phyloP scores from a whole-genome alignment of 257 asterid genomes.

The Nicotiana otophora region DNA sequence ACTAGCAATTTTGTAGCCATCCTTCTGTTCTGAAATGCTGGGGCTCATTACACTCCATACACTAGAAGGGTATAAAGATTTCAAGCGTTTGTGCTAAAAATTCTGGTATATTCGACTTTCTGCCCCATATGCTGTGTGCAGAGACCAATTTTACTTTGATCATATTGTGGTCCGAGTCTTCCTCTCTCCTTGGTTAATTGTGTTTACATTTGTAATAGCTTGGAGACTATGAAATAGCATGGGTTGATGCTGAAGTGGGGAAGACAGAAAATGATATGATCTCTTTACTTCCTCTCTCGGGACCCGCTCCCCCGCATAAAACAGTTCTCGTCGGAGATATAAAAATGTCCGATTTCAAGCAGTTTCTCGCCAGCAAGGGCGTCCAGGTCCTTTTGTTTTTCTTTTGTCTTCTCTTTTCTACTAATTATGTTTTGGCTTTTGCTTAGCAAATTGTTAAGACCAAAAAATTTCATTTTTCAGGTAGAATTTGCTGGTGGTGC shows the following conservation, averaged over 20 bases:
- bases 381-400: constrained; percentile 50
- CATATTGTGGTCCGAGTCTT: not conserved
- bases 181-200: not conserved
- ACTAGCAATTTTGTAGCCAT: not conserved
- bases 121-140: not conserved
- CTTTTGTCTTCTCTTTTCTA: not conserved
- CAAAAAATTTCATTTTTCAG: constrained; percentile 30
- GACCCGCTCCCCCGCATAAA: constrained; percentile 74
- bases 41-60: not conserved
- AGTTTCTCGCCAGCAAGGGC: constrained; percentile 89
- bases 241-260: constrained; percentile 96
- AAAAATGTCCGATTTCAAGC: constrained; percentile 98
- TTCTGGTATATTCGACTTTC: not conserved
- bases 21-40: not conserved
- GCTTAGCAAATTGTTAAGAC: not conserved
- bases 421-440: not conserved
- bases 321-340: constrained; percentile 93
- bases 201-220: constrained; percentile 38
- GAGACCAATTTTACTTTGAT: not conserved
- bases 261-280: constrained; percentile 62
- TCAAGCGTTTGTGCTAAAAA: not conserved
- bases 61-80: not conserved
- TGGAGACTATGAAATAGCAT: constrained; percentile 94
- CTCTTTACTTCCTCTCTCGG: constrained; percentile 70
- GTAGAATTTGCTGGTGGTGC: constrained; percentile 89